phyloP scores from a whole-genome alignment of 1,139 yeast species.

The Geotrichum restrictum region DNA sequence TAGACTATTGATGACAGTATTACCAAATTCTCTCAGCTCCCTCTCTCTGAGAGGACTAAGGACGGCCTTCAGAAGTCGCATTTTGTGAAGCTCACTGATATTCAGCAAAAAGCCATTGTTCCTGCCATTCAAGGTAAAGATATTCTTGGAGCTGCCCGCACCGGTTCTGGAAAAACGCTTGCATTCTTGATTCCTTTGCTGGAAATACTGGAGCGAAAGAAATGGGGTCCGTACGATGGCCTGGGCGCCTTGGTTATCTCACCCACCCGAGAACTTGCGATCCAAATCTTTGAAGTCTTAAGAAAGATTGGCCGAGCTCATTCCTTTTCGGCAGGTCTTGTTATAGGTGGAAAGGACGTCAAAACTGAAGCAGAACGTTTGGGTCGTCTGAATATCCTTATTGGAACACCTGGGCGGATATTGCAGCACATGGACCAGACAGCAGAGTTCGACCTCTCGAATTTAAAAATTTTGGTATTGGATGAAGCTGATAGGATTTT shows the following conservation, averaged over 20 bases:
- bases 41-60: conserved; percentile 62
- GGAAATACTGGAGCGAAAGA: conserved; percentile 64
- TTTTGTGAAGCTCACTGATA: conserved; percentile 75
- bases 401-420: conserved; percentile 95
- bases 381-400: conserved; percentile 74
- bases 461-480: conserved; percentile 74
- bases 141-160: conserved; percentile 85
- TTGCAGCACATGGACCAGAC: conserved; percentile 95
- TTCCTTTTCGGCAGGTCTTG: conserved; percentile 85
- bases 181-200: conserved; percentile 85
- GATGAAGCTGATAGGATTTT: conserved; percentile 96
- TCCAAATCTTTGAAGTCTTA: conserved; percentile 88
- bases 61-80: conserved; percentile 66
- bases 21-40: conserved; percentile 53
- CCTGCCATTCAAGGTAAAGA: conserved; percentile 76
- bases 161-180: conserved; percentile 95
- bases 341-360: conserved; percentile 95
- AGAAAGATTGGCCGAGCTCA: conserved; percentile 77
- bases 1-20: conserved; percentile 29
- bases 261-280: conserved; percentile 92
- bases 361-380: conserved; percentile 83
- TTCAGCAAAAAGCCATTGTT: conserved; percentile 78
- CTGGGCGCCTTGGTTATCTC: conserved; percentile 87
- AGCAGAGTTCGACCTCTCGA: conserved; percentile 74
- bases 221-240: conserved; percentile 87